Base-by-base conservation (phyloP, 192 early-diverging fungal species). In the Dissophora ornata region DNA sequence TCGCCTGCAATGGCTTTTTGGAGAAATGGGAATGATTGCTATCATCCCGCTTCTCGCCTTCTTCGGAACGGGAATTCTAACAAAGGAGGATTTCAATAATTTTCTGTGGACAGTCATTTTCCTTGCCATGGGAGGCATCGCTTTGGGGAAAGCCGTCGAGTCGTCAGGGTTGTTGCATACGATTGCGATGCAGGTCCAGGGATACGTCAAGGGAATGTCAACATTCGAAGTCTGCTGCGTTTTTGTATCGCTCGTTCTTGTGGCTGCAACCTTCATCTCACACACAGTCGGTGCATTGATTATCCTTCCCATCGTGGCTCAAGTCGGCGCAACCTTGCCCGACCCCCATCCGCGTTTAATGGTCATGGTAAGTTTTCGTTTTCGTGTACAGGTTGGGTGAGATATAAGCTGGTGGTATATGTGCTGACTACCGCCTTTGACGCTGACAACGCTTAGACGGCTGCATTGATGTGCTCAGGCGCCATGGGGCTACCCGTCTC, bases 31-130 rank as follows among this genome's bases (percentile, higher is more conserved):
- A 26, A 81, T 97, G 8, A 89, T 97, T 67, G 97, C 97, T 3
- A 89, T 98, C 22, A 33, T 97, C 11, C 97, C 97, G n/a, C 84
- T 98, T 28, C 83, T 97, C 13, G 71, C 87, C 22, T 92, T 98
- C 82, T 98, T 94, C 82, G 95, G 94, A 12, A 89, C 93, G 9
- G 95, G 93, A 8, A 80, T 98, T 8, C 81, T 98, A 67, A 91
- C 90, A 61, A 98, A 98, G 69, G 97, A 98, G 57, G 97, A 98
- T 59, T 97, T 95, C 67, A 96, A 98, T 84, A 93, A 92, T 82
- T 94, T 97, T 81, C 80, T 96, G 70, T 98, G 96, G 96, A 92
- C 90, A 9, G 95, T 95, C 22, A 89, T 93, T 21, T 88, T 91
- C 51, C 81, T 90, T 57, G 97, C 97, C 16, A 96, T 98, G 97